Percentiles rank a stretch among this genome's conserved stretches.
Evolutionary conservation across 1,284 basidiomycete genomes (phyloP).

Genomic region (Moesziomyces parantarcticus): DNA sequence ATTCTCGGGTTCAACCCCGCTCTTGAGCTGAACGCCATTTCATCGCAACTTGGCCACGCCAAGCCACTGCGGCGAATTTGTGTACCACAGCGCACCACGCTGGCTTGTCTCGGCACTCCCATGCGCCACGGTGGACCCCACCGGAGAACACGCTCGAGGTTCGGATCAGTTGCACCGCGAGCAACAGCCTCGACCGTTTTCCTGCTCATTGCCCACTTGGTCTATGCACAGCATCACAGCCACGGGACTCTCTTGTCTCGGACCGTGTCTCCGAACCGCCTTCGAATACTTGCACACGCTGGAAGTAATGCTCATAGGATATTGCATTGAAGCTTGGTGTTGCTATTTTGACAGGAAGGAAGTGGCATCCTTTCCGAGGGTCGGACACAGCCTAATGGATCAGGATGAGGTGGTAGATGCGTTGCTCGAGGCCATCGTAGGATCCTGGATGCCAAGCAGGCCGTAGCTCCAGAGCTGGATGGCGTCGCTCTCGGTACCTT

Average conservation of each 20-base stretch:
- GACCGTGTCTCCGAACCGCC: background rate
- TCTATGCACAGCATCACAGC: background rate
- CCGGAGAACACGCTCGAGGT: too few relatives aligned
- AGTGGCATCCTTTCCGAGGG: background rate
- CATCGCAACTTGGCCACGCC: too few relatives aligned
- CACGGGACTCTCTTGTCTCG: background rate
- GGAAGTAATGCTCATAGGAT: background rate
- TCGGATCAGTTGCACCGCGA: too few relatives aligned
- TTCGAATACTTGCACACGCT: background rate
- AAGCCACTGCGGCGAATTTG: too few relatives aligned
- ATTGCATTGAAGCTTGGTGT: background rate
- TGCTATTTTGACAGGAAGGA: background rate
- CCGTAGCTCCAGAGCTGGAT: constrained; percentile 69
- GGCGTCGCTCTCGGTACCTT: constrained; percentile 69
- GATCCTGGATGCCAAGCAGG: constrained; percentile 67
- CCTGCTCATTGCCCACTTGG: too few relatives aligned
- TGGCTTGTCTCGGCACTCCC: too few relatives aligned
- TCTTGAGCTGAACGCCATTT: too few relatives aligned
- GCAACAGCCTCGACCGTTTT: too few relatives aligned
- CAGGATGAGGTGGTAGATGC: background rate
- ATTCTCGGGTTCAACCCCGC: background rate
- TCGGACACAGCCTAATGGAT: background rate
- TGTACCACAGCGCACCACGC: too few relatives aligned
- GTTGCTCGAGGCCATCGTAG: constrained; percentile 12
- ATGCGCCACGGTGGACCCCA: too few relatives aligned